Evolutionary conservation across 257 asterid genomes (phyloP).

Genomic region (Echium plantagineum): DNA sequence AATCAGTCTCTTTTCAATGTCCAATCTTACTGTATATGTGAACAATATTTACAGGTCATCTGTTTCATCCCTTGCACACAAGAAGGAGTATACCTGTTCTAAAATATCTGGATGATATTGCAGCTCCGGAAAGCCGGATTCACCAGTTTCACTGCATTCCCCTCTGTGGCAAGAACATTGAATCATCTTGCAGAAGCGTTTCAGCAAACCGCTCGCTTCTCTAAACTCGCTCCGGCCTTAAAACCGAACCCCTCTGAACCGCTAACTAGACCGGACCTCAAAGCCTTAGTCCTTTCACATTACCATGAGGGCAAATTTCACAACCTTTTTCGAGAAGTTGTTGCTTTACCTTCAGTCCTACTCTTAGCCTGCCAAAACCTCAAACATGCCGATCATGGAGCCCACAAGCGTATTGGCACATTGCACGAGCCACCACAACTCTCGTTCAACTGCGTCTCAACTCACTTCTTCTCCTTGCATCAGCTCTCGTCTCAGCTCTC

Average conservation of each 20-base stretch:
- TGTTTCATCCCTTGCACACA: no score
- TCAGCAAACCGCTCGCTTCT: constrained; percentile 4
- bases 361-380: constrained; percentile 74
- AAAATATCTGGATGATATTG: constrained; percentile 30
- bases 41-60: no score
- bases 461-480: constrained; percentile 50
- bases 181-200: background rate
- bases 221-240: constrained; percentile 13
- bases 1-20: no score
- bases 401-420: no score
- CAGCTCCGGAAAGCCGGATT: constrained; percentile 21
- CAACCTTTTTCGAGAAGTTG: constrained; percentile 53
- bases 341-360: constrained; percentile 78
- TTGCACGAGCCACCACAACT: constrained; percentile 8
- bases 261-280: constrained; percentile 38
- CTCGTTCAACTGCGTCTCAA: constrained; percentile 37
- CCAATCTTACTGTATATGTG: no score
- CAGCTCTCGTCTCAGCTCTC: constrained; percentile 56
- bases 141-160: constrained; percentile 13
- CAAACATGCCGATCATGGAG: background rate
- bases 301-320: constrained; percentile 48
- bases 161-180: background rate
- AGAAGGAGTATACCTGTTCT: no score
- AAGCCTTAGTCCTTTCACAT: constrained; percentile 44
- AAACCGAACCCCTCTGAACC: constrained; percentile 18